phyloP scores from a whole-genome alignment of 164 flowering plant species.

The Litsea cubeba region DNA sequence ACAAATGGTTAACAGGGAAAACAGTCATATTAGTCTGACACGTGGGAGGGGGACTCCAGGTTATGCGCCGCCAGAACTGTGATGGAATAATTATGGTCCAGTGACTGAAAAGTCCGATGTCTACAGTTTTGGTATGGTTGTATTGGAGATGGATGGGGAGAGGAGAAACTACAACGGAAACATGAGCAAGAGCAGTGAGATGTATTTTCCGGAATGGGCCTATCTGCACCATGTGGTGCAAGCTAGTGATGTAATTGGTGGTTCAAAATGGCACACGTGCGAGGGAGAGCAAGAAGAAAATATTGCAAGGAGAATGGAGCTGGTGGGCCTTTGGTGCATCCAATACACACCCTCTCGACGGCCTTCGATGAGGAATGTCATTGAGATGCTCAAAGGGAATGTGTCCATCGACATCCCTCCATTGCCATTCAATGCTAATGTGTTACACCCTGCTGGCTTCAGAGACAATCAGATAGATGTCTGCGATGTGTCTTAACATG shows the following conservation, averaged over 20 bases:
- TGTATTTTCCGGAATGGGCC: constrained; percentile 4
- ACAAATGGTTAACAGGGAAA: background rate
- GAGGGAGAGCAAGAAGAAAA: background rate
- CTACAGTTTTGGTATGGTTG: constrained; percentile 6
- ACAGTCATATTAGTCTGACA: background rate
- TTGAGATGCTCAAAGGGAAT: background rate
- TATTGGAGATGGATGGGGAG: background rate
- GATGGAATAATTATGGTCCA: background rate
- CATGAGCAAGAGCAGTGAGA: background rate
- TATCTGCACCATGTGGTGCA: background rate
- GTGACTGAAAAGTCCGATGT: constrained; percentile 8
- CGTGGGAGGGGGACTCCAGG: constrained; percentile 2
- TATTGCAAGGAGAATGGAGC: background rate
- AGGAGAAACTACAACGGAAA: background rate
- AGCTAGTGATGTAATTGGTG: background rate
- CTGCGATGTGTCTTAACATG: too few relatives aligned
- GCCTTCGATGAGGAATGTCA: background rate
- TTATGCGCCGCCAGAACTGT: constrained; percentile 6
- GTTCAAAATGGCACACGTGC: background rate
- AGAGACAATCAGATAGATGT: too few relatives aligned
- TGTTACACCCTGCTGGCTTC: too few relatives aligned
- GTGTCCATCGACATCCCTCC: background rate
- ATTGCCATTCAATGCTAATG: background rate
- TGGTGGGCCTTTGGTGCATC: background rate
- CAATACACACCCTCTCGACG: background rate